Evolutionary conservation across 176 grass and related monocot species (phyloP).

Genomic region (Carex littledalei): DNA sequence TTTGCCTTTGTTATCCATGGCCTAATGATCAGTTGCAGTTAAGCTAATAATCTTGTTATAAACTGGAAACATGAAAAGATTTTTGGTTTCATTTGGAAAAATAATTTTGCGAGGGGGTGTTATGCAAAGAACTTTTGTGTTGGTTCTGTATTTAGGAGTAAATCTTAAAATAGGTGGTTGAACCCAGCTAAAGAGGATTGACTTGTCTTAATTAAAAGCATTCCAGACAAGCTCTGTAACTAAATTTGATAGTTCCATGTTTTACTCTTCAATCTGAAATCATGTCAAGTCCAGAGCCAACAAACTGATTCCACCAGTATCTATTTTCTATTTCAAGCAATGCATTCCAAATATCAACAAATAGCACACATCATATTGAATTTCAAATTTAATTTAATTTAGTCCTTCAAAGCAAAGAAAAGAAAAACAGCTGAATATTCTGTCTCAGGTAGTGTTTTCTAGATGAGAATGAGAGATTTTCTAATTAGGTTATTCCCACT

Average conservation of each 20-base stretch:
- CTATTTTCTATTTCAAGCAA: constrained; percentile 1
- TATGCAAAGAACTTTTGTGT: background rate
- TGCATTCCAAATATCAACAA: background rate
- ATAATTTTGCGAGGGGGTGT: background rate
- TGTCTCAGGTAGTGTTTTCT: background rate
- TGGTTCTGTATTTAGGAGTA: background rate
- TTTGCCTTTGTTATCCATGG: background rate
- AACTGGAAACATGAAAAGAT: background rate
- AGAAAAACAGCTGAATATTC: background rate
- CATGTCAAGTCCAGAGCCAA: background rate
- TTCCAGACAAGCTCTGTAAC: background rate
- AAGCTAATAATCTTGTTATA: background rate
- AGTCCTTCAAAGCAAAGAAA: background rate
- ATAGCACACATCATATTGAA: background rate
- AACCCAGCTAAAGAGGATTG: background rate
- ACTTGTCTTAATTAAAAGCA: background rate
- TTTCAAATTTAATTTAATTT: background rate
- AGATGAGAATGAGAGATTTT: constrained; percentile 1
- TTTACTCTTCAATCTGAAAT: background rate
- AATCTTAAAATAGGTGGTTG: background rate
- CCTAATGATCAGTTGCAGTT: background rate
- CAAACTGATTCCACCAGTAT: background rate
- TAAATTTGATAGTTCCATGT: background rate
- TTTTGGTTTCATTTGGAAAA: background rate
- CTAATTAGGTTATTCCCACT: background rate